Evolutionary conservation across 164 flowering plant species (phyloP).

Genomic region (Vitis rotundifolia): DNA sequence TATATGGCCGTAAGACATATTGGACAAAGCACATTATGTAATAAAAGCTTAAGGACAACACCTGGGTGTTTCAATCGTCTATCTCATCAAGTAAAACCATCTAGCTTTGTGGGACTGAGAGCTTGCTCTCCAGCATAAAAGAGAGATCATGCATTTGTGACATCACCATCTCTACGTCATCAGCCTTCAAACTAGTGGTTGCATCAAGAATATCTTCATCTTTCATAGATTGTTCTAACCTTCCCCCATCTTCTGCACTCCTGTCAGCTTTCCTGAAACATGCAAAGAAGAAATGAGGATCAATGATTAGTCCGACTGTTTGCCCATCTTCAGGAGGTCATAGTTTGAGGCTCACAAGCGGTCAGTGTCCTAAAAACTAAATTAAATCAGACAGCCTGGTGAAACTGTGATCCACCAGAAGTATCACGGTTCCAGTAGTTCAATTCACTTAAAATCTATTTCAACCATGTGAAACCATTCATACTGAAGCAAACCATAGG

Average conservation of each 20-base stretch:
- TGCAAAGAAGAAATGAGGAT: slow-evolving; percentile 1
- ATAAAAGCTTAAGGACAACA: not conserved
- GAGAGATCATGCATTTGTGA: slow-evolving; percentile 75
- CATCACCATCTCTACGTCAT: slow-evolving; percentile 37
- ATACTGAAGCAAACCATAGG: no score
- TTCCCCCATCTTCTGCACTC: slow-evolving; percentile 1
- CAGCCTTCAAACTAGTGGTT: slow-evolving; percentile 11
- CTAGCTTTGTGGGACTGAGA: slow-evolving; percentile 37
- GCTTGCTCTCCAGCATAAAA: slow-evolving; percentile 55
- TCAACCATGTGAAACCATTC: no score
- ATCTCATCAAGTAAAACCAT: slow-evolving; percentile 8
- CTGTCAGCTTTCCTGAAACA: slow-evolving; percentile 15
- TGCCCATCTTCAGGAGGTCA: no score
- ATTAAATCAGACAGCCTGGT: no score
- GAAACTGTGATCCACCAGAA: no score
- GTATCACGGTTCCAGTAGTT: no score
- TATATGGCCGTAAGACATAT: not conserved
- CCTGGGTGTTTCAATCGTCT: not conserved
- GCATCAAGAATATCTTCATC: slow-evolving; percentile 6
- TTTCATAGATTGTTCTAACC: slow-evolving; percentile 7
- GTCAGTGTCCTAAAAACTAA: no score
- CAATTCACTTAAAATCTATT: no score
- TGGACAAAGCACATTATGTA: not conserved
- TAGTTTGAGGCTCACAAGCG: no score
- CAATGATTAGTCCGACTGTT: not conserved